Base-by-base conservation (phyloP, 805 yeast genomes). In the Yamadazyma endophytica region DNA sequence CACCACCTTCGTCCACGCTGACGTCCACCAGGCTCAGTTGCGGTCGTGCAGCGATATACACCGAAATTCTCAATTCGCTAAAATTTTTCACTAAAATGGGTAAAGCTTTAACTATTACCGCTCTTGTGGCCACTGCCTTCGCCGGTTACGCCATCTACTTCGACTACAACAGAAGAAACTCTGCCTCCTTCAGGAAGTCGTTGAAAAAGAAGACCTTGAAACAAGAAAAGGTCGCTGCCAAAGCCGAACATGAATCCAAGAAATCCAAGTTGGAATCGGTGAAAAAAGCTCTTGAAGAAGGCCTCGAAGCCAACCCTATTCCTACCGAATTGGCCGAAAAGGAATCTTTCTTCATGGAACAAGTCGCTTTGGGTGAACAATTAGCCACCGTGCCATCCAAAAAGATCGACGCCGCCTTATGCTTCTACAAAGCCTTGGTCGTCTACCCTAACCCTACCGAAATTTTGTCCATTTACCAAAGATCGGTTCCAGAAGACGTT, bases 381-480 rank as follows among this genome's bases (percentile, higher is more conserved):
- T 68, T 84, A 46, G 75, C 86, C 42, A 67, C 74, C 42, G 52
- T 64, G 20, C 79, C 82, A 40, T 82, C 79, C 43, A 72, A 75
- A 45, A 86, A 83, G 57, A 61, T 82, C 42, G 86, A 82, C 38
- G 81, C 97, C 26, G 97, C 98, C 22, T 69, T 89, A 46, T 75
- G 81, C 45, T 92, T 88, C 73, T 92, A 92, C 75, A 84, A 86
- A 61, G 97, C 97, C 9, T 71, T 92, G 54, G 76, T 86, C 24
- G 89, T 88, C 30, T 90, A 89, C 61, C 97, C 98, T 40, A 82
- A 83, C 59, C 99, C 98, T 37, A 81, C 94, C 35, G 96, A 87
- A 50, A 77, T 92, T 48, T 72, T 92, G 55, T 82, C 82, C 31
- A 79, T 90, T 49, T 90, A 86, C 65, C 96, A 90, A 68, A 83